Evolutionary conservation across 2,329 filamentous ascomycete species (phyloP).

Genomic region (Paecilomyces niveus): DNA sequence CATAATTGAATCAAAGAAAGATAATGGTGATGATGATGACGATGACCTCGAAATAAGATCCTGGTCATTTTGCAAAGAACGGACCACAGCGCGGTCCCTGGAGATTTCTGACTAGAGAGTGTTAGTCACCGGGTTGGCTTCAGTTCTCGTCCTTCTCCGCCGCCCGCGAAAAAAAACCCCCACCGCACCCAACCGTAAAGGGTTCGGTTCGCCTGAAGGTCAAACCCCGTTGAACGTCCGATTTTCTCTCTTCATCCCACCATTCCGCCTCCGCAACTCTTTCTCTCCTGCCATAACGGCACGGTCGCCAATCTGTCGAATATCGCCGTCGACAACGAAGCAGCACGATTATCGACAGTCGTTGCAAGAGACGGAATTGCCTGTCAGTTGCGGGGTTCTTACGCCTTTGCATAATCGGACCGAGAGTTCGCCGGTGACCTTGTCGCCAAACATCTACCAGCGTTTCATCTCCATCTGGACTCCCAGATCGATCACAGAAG

Average conservation of each 20-base stretch:
- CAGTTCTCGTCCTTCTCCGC: not conserved
- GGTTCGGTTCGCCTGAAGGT: slow-evolving; percentile 11
- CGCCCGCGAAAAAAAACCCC: not conserved
- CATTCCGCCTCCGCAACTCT: not conserved
- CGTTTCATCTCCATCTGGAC: slow-evolving; percentile 2
- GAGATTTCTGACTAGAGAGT: not conserved
- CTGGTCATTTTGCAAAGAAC: too few relatives aligned
- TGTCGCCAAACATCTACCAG: not conserved
- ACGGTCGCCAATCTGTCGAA: not conserved
- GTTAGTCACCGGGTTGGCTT: too few relatives aligned
- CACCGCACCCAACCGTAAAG: slow-evolving; percentile 9
- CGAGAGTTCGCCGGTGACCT: not conserved
- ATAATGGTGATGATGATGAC: too few relatives aligned
- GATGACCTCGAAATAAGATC: too few relatives aligned
- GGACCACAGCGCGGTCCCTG: not conserved
- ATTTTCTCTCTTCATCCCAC: slow-evolving; percentile 1
- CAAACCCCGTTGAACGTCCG: slow-evolving; percentile 2
- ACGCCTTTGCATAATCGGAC: not conserved
- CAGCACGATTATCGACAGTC: not conserved
- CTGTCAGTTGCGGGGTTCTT: not conserved
- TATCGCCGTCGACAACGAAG: not conserved
- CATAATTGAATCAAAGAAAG: too few relatives aligned
- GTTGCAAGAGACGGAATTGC: not conserved
- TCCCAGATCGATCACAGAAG: not conserved
- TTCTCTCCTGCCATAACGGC: slow-evolving; percentile 2